Base-by-base conservation (phyloP, 345 rosid genomes). In the Cardiospermum halicacabum region DNA sequence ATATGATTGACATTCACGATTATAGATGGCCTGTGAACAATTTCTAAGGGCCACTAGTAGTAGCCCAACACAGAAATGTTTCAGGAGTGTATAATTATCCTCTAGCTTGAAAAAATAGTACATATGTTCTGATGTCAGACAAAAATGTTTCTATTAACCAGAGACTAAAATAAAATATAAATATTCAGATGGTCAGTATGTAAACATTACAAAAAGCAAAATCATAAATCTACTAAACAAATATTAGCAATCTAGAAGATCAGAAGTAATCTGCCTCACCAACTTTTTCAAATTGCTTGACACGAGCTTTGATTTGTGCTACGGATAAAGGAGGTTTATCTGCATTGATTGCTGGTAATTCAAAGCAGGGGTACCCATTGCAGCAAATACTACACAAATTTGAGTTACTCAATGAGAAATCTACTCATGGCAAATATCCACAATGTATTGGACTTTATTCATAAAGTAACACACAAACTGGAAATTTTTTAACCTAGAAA, bases 331-430 rank as follows among this genome's bases (percentile, higher is more conserved):
- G 86, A 74, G 95, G 95, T 64, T 94, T 94, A 85, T 94, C 97
- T 1, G 99, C 97, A 82, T 89, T 94, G 65, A 94, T 70, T 19
- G 95, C 95, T 18, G 97, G 91, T 55, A 91, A 57, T 80, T 94
- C 97, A 48, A 94, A 94, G 78, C 99, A 89, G 27, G 96, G 96
- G 69, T 80, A 84, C 19, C 93, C 99, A 50, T 79, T 59, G 40
- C 87, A 82, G 64, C 67, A 72, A 30, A 81, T 71, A 60, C 99
- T 94, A 81, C 81, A 79, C 49, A 78, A 21, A 69, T 48, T 48
- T 37, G 39, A 54, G 48, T 22, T 48, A 60, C 25, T 69, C 74
- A 47, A 60, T 67, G 58, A 69, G 39, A n/a, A 65, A 43, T 19
- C 31, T 39, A 37, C 10, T 8, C 10, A 24, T 3, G 24, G 6